A percentile compares a stretch with the other conserved stretches of the same genome.
Evolutionary conservation across 805 yeast genomes (phyloP).

Genomic region (Wickerhamomyces chambardii): DNA sequence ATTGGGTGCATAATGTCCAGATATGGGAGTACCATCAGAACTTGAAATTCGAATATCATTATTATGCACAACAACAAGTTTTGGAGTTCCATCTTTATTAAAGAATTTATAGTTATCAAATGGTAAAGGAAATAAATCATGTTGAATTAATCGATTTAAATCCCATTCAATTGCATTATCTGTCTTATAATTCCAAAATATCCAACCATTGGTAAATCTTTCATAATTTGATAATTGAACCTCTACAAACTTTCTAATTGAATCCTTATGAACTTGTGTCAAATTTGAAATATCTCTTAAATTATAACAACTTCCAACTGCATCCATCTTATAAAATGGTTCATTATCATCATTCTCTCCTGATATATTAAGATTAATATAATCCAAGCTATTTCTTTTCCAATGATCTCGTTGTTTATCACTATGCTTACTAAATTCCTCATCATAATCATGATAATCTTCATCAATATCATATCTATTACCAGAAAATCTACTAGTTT

Average conservation of each 20-base stretch:
- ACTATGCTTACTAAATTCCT: neutral
- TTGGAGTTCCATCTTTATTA: constrained; percentile 13
- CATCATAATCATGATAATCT: neutral
- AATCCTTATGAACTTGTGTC: constrained; percentile 28
- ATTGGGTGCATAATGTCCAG: no score
- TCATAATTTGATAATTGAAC: constrained; percentile 49
- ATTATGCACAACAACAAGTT: neutral
- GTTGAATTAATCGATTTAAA: constrained; percentile 36
- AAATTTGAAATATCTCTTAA: constrained; percentile 30
- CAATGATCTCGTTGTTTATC: neutral
- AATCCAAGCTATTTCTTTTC: constrained; percentile 2
- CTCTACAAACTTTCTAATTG: constrained; percentile 48
- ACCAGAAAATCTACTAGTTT: no score
- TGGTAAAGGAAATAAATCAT: constrained; percentile 55
- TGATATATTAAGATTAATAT: neutral
- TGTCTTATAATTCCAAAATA: constrained; percentile 67
- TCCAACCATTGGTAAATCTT: constrained; percentile 44
- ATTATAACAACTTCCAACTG: constrained; percentile 34
- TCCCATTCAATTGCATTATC: constrained; percentile 66
- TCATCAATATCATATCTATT: neutral
- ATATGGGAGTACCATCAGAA: no score
- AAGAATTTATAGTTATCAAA: constrained; percentile 42
- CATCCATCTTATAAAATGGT: constrained; percentile 7
- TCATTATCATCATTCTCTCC: no score
- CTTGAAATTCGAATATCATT: neutral